Evolutionary conservation across 2,329 filamentous ascomycete species (phyloP), one percentile per base, ranked within the genome.

Genomic region (Teratosphaeria pseudoeucalypti): DNA sequence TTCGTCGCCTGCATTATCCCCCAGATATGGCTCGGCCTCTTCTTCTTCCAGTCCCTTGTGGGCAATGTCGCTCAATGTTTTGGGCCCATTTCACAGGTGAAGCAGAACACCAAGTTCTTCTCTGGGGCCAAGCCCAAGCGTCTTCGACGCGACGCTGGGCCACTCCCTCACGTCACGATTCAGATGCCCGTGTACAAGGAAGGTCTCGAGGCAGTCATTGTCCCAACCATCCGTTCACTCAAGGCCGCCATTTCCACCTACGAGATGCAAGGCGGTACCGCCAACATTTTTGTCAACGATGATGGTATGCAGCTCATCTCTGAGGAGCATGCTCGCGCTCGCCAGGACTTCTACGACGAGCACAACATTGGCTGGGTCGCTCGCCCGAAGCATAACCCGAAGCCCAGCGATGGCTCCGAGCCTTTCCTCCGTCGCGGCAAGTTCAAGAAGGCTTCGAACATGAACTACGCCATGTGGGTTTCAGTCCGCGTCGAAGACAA

Each of bases 401-500:
- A 81, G 64, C 77, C 79, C 34, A 74, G 75, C 2, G 77, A 82
- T 32, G 77, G 77, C 54, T 73, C 78, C 54, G 72, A 72, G n/a
- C 72, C 74, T 2, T 84, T 82, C 65, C 61, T 79, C 23, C 78
- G 83, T 59, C 78, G 78, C 54, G 85, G 85, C 62, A 87, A 87
- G 70, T 88, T 87, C 76, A 88, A 88, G 75, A 88, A 88, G 73
- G 85, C 85, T 2, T 87, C 84, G 34, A 88, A 88, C 75, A 88
- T 88, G 85, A 88, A 88, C 72, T 88, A 85, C 68, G 83, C 81
- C 7, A 77, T 88, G 58, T 82, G 81, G 72, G 77, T 86, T 61
- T 84, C 81, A 57, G 81, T 82, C 67, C 79, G 81, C 65, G 85
- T 90, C 37, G 87, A 90, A 71, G 87, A 89, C 56, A 87, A 84